Evolutionary conservation across 257 asterid species (phyloP).

Genomic region (Solanum corneliomulleri): DNA sequence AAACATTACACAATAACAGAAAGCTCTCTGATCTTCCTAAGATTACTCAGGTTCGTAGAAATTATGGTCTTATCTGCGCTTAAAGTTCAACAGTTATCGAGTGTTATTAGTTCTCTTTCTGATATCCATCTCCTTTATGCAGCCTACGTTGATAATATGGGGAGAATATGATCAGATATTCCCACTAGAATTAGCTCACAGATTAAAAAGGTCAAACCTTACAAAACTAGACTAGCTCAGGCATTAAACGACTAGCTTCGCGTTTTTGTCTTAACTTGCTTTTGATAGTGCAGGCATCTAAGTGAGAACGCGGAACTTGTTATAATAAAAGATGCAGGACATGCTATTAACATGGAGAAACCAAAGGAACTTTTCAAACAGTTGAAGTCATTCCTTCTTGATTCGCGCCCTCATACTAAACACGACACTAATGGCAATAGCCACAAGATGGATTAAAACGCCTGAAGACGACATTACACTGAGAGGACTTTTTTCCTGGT

Average conservation of each 20-base stretch:
- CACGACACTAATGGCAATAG: conserved; percentile 11
- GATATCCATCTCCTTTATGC: neutral
- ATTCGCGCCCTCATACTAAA: conserved; percentile 16
- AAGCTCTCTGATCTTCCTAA: conserved; percentile 62
- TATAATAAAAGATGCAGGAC: conserved; percentile 63
- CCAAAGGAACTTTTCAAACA: conserved; percentile 47
- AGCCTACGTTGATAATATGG: conserved; percentile 77
- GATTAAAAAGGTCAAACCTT: conserved; percentile 44
- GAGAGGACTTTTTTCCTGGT: neutral
- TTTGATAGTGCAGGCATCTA: conserved; percentile 45
- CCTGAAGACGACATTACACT: neutral
- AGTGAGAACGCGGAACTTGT: conserved; percentile 45
- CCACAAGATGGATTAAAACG: conserved; percentile 30
- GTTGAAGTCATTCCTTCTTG: conserved; percentile 45
- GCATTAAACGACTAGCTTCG: neutral
- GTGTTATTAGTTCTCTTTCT: neutral
- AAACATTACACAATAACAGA: conserved; percentile 51
- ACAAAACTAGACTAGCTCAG: neutral
- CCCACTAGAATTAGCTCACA: conserved; percentile 65
- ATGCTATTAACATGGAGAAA: conserved; percentile 69
- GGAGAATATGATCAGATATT: conserved; percentile 70
- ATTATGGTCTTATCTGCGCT: neutral
- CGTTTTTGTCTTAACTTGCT: neutral
- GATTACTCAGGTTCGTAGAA: conserved; percentile 46
- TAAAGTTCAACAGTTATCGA: neutral